Evolutionary conservation across 176 grass and related monocot species (phyloP).

Genomic region (Oryza australiensis): DNA sequence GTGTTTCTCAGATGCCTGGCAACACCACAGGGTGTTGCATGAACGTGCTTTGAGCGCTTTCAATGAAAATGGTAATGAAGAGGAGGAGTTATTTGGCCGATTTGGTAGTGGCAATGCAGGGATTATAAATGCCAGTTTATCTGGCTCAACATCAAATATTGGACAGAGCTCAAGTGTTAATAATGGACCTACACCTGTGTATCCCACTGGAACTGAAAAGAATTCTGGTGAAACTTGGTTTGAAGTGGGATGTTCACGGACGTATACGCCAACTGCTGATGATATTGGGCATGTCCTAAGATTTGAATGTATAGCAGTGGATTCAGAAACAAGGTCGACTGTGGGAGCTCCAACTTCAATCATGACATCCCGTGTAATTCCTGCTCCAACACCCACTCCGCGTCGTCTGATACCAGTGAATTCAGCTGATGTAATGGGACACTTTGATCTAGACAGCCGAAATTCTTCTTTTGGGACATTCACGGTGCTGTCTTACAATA

Average conservation of each 20-base stretch:
- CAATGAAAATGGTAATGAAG: slow-evolving; percentile 76
- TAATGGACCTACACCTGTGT: slow-evolving; percentile 50
- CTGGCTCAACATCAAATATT: slow-evolving; percentile 50
- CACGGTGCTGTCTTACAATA: slow-evolving; percentile 88
- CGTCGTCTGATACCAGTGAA: slow-evolving; percentile 72
- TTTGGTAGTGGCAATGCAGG: slow-evolving; percentile 48
- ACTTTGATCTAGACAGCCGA: slow-evolving; percentile 54
- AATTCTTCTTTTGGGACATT: slow-evolving; percentile 70
- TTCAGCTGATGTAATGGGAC: slow-evolving; percentile 49
- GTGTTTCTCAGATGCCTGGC: slow-evolving; percentile 88
- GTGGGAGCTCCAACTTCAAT: slow-evolving; percentile 59
- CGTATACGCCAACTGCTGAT: slow-evolving; percentile 75
- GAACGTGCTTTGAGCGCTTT: slow-evolving; percentile 66
- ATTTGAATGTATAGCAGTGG: slow-evolving; percentile 71
- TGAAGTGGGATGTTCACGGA: slow-evolving; percentile 64
- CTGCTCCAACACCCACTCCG: slow-evolving; percentile 75
- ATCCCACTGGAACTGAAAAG: slow-evolving; percentile 52
- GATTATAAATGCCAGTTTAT: slow-evolving; percentile 32
- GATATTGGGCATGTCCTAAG: slow-evolving; percentile 84
- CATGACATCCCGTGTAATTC: slow-evolving; percentile 78
- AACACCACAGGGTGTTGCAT: slow-evolving; percentile 73
- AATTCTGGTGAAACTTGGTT: slow-evolving; percentile 75
- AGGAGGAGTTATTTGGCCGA: slow-evolving; percentile 71
- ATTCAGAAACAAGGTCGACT: slow-evolving; percentile 56
- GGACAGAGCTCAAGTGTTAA: slow-evolving; percentile 40